Evolutionary conservation across 257 asterid genomes (phyloP), one percentile per base, ranked within the genome.

Genomic region (Solanum appendiculatum): DNA sequence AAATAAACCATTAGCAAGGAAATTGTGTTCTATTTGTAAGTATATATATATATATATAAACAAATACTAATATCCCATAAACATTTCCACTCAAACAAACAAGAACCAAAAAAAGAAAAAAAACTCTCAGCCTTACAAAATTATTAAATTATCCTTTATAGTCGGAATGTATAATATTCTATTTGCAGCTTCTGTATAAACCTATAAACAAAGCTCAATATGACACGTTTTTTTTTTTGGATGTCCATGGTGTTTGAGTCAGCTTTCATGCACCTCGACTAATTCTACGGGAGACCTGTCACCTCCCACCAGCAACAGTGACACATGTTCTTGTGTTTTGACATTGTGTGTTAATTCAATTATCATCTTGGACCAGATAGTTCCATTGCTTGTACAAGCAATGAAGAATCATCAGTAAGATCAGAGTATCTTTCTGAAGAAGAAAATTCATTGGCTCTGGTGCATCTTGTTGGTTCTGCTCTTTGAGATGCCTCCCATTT

Each of bases 401-500:
- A 87, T 3, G 96, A 95, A 56, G 98, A 96, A 73, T 96, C 98
- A 63, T 96, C 98, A 0, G 98, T 96, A 36, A 96, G 98, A 91
- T 96, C 99, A 46, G 98, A 96, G 87, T 93, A 95, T 88, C 98
- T 93, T 87, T 93, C 98, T 0, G 98, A 97, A 82, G 98, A 92
- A 1, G 98, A 94, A 90, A 94, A 93, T 60, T 93, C 96, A 23
- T 97, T 95, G 6, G 93, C 90, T 85, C 95, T 88, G 3, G 64
- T 88, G 5, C 66, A 77, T 70, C 60, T 85, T 40, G 93, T 89
- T 4, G 94, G 86, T 88, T 94, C 98, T 2, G 95, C 94, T 87
- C 94, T 94, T 74, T 95, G 98, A 9, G 98, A 94, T n/a, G 98
- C 98, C 89, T 94, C 99, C 99, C 99, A 97, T 88, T 93, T 97